Percentiles rank a stretch among this genome's conserved stretches.
Conservation (phyloP, 768 basidiomycete genomes). For the Russula lepida region DNA sequence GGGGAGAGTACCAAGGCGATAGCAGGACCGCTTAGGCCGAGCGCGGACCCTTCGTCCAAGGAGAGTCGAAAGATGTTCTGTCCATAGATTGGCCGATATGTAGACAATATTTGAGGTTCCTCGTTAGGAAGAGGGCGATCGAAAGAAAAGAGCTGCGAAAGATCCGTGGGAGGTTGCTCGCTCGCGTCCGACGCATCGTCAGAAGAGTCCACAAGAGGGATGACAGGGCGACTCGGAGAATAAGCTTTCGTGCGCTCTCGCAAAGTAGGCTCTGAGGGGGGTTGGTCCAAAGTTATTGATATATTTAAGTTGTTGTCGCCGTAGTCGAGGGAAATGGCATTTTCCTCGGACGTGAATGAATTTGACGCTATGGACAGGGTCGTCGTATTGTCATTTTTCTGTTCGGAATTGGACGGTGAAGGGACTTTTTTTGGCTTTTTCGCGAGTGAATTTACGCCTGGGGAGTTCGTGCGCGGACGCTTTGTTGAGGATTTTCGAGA, state of each 20-base stretch:
- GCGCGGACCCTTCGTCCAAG: slow-evolving; percentile 30
- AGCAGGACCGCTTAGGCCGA: slow-evolving; percentile 27
- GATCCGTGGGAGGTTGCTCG: slow-evolving; percentile 29
- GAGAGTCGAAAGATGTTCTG: slow-evolving; percentile 42
- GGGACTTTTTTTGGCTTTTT: slow-evolving; percentile 28
- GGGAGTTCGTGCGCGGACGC: slow-evolving; percentile 33
- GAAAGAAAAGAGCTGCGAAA: slow-evolving; percentile 3
- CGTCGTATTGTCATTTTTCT: slow-evolving; percentile 20
- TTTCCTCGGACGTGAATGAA: no score
- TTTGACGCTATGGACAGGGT: slow-evolving; percentile 24
- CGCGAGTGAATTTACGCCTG: slow-evolving; percentile 1
- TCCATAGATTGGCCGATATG: slow-evolving; percentile 39
- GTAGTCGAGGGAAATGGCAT: slow-evolving; percentile 23
- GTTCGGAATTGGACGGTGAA: slow-evolving; percentile 23
- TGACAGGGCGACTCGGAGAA: slow-evolving; percentile 49
- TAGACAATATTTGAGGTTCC: slow-evolving; percentile 33
- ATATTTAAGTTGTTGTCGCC: slow-evolving; percentile 20
- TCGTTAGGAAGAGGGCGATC: slow-evolving; percentile 5
- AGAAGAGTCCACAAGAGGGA: slow-evolving; percentile 26
- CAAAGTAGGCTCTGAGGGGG: neutral
- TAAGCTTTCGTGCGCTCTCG: slow-evolving; percentile 33
- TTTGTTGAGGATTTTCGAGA: slow-evolving; percentile 32
- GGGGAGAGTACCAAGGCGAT: slow-evolving; percentile 38
- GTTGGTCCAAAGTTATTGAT: slow-evolving; percentile 26
- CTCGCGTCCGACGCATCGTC: slow-evolving; percentile 22